A percentile compares a stretch with the other conserved stretches of the same genome.
phyloP scores from a whole-genome alignment of 2,329 filamentous ascomycete species.

The Calonectria ilicicola region DNA sequence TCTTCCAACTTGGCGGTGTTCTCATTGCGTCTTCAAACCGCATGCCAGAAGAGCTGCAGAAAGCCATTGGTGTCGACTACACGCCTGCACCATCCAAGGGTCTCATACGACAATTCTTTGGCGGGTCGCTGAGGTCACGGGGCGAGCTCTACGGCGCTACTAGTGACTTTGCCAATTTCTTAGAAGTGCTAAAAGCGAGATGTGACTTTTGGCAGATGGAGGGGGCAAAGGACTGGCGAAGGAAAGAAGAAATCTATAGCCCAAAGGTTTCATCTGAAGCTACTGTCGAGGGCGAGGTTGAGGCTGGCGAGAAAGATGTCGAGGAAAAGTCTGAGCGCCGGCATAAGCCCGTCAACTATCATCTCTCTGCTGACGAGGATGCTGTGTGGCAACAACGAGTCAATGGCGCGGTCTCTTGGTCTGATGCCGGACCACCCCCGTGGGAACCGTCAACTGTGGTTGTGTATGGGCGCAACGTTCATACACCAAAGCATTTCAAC shows the following conservation, averaged over 20 bases:
- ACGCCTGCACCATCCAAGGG: conserved; percentile 65
- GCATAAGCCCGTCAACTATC: conserved; percentile 47
- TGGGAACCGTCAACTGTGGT: conserved; percentile 60
- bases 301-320: neutral
- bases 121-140: conserved; percentile 48
- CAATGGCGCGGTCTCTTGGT: conserved; percentile 39
- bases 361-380: conserved; percentile 42
- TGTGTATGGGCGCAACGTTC: conserved; percentile 74
- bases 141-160: conserved; percentile 69
- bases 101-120: conserved; percentile 62
- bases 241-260: conserved; percentile 57
- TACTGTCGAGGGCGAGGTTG: neutral
- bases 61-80: conserved; percentile 79
- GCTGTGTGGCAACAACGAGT: conserved; percentile 44
- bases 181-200: conserved; percentile 80
- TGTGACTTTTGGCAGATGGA: conserved; percentile 91
- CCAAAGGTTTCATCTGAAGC: conserved; percentile 2
- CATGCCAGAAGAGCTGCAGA: conserved; percentile 84
- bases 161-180: conserved; percentile 81
- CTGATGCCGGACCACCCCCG: conserved; percentile 32
- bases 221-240: conserved; percentile 77
- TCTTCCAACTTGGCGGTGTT: conserved; percentile 86
- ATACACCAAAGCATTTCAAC: conserved; percentile 67
- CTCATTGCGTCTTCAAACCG: conserved; percentile 85
- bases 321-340: conserved; percentile 31